phyloP scores from a whole-genome alignment of 495 filamentous ascomycete species.

The Aspergillus leporis region DNA sequence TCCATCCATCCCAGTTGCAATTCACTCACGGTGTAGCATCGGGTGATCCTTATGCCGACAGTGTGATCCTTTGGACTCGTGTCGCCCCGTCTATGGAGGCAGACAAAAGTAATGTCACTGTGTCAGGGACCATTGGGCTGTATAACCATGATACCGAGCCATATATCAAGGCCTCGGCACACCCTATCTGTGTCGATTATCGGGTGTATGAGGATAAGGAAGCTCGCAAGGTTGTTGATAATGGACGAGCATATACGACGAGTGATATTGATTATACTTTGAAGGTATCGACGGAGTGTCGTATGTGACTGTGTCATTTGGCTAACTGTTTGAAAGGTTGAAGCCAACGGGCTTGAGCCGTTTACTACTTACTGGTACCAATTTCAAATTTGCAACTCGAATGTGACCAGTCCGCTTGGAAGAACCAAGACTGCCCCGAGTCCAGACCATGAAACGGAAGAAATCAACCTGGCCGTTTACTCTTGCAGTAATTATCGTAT shows the following conservation, averaged over 20 bases:
- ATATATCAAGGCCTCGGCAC: slow-evolving; percentile 14
- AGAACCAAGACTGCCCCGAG: slow-evolving; percentile 56
- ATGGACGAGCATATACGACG: slow-evolving; percentile 58
- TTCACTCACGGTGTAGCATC: slow-evolving; percentile 73
- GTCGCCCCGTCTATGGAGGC: slow-evolving; percentile 53
- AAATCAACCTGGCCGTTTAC: slow-evolving; percentile 54
- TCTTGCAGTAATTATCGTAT: slow-evolving; percentile 58
- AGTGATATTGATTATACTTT: slow-evolving; percentile 71
- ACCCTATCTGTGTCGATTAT: slow-evolving; percentile 57
- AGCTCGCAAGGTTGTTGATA: slow-evolving; percentile 32
- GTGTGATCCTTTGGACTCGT: slow-evolving; percentile 70
- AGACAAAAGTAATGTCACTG: slow-evolving; percentile 56
- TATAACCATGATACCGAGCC: slow-evolving; percentile 58
- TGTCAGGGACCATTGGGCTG: slow-evolving; percentile 52
- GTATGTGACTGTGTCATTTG: not conserved
- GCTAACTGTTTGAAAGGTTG: slow-evolving; percentile 41
- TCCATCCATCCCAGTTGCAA: slow-evolving; percentile 48
- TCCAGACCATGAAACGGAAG: slow-evolving; percentile 25
- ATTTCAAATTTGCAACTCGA: slow-evolving; percentile 53
- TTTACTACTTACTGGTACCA: slow-evolving; percentile 62
- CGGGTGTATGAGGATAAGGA: slow-evolving; percentile 40
- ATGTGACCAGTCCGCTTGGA: slow-evolving; percentile 46
- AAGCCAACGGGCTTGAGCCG: slow-evolving; percentile 56
- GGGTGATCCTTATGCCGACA: slow-evolving; percentile 64
- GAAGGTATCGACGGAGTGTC: slow-evolving; percentile 43